Percentiles rank a stretch among this genome's conserved stretches.
phyloP scores from a whole-genome alignment of 257 asterid species.

The Solanum peruvianum region DNA sequence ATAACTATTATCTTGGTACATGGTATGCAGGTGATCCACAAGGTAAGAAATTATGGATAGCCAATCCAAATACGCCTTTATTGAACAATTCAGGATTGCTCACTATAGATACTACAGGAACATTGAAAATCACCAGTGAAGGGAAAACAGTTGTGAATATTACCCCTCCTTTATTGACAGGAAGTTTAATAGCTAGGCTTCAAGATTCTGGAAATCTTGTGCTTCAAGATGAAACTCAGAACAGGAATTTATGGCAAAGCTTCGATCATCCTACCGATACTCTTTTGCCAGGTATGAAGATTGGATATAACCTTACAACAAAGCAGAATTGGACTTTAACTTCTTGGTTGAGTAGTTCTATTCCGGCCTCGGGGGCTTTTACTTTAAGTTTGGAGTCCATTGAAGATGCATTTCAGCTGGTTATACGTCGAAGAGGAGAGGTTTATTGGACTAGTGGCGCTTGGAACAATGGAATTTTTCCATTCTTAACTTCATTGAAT shows the following conservation, averaged over 20 bases:
- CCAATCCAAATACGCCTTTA: not conserved
- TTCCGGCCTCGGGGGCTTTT: conserved; percentile 12
- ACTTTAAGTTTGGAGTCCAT: not conserved
- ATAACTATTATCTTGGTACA: not conserved
- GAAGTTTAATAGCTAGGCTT: not conserved
- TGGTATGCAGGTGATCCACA: not conserved
- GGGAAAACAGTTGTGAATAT: not conserved
- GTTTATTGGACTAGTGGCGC: not conserved
- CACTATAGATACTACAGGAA: not conserved
- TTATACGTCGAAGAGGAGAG: not conserved
- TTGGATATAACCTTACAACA: conserved; percentile 28
- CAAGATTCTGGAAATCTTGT: not conserved
- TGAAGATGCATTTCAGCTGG: not conserved
- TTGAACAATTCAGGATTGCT: not conserved
- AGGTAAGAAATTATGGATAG: not conserved
- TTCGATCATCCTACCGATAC: conserved; percentile 47
- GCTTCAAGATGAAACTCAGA: not conserved
- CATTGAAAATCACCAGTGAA: not conserved
- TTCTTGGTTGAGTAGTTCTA: conserved; percentile 24
- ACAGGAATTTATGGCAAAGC: conserved; percentile 10
- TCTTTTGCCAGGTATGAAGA: conserved; percentile 48
- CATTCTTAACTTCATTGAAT: not conserved
- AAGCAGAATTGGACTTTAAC: conserved; percentile 24
- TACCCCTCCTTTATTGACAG: not conserved
- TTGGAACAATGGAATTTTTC: not conserved